phyloP scores from a whole-genome alignment of 345 rosid genomes.

The Corchorus capsularis region DNA sequence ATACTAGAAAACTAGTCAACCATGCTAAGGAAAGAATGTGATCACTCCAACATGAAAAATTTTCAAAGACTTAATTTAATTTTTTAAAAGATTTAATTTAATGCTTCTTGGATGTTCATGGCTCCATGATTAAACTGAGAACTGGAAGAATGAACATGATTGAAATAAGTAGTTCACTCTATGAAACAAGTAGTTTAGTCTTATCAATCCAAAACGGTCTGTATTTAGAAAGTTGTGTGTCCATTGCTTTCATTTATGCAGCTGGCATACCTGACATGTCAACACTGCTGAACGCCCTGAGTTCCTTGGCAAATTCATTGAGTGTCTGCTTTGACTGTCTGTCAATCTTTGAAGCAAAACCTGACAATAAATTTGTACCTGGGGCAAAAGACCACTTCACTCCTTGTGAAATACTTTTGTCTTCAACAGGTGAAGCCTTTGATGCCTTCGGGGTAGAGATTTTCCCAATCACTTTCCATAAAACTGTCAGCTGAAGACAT shows the following conservation, averaged over 20 bases:
- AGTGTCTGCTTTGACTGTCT: slow-evolving; percentile 77
- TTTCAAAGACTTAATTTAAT: no score
- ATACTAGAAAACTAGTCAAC: background rate
- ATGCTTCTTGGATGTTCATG: background rate
- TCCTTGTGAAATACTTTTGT: slow-evolving; percentile 55
- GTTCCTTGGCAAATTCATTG: slow-evolving; percentile 80
- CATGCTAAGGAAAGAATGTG: background rate
- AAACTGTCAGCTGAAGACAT: slow-evolving; percentile 88
- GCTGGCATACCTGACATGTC: slow-evolving; percentile 87
- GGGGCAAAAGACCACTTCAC: slow-evolving; percentile 71
- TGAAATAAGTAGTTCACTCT: background rate
- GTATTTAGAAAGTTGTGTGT: background rate
- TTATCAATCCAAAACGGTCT: background rate
- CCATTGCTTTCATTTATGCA: slow-evolving; percentile 10
- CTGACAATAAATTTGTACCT: slow-evolving; percentile 76
- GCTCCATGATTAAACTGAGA: background rate
- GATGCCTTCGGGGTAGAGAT: slow-evolving; percentile 41
- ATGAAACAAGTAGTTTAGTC: background rate
- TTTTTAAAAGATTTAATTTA: background rate
- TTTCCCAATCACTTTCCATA: slow-evolving; percentile 88
- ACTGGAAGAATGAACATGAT: background rate
- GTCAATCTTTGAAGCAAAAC: slow-evolving; percentile 64
- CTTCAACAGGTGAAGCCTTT: slow-evolving; percentile 41
- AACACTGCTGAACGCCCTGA: slow-evolving; percentile 68
- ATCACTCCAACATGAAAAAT: background rate